Evolutionary conservation across 2,329 filamentous ascomycete species (phyloP), one percentile per base, ranked within the genome.

Genomic region (Verticillium nonalfalfae): DNA sequence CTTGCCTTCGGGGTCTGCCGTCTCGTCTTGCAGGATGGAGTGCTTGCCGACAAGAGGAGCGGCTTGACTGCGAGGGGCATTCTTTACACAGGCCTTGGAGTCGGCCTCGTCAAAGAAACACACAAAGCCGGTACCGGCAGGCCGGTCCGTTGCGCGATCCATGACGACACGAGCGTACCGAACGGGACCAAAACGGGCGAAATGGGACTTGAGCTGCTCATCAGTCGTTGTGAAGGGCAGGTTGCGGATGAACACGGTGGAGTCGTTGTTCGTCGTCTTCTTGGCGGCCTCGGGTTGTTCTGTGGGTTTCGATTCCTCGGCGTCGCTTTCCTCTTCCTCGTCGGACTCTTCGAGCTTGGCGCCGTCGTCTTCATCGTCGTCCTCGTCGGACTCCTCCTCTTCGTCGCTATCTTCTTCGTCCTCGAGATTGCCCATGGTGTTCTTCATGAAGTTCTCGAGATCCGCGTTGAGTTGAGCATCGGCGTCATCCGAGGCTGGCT

Each of bases 61-160:
- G 10, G 75, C 66, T 62, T 81, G 76, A 35, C 79, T 74, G 33
- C 83, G 85, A 0, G 95, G 95, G 1, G 93, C 90, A 14, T 80
- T 82, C 66, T 87, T 88, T 64, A 97, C 79, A 72, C 95, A 98
- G 21, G 81, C 74, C 71, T 88, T 86, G 66, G 89, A 91, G 70
- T 97, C 91, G 21, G 89, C 85, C 40, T 81, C 78, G 58, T 89
- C 88, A 76, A 88, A 89, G 77, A 99, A 99, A 77, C 92, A 96
- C 35, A 98, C 94, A 70, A 99, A 99, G 4, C 90, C 95, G 36
- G 94, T 98, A 33, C 95, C 95, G 57, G 90, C 91, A 1, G 95
- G 91, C 59, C 91, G 88, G 67, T 93, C 93, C 0, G 92, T 97
- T 31, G 87, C 85, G 56, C 83, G 88, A 72, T 99, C 94, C 72